Percentiles rank a stretch among this genome's conserved stretches.
Conservation (phyloP, 2,329 filamentous ascomycete species). For the Pseudodiploospora longispora region DNA sequence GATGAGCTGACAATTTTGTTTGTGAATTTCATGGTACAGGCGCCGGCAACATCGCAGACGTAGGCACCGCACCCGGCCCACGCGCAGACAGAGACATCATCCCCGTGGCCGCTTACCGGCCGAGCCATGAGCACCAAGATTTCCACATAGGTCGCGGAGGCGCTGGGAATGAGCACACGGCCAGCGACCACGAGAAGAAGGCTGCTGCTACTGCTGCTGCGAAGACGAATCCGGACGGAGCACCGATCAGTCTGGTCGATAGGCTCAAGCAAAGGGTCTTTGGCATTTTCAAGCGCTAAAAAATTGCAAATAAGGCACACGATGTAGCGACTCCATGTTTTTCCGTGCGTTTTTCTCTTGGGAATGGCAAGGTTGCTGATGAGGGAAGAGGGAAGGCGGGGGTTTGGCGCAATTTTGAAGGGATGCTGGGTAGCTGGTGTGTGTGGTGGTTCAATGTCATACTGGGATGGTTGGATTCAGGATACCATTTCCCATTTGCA, state of each 20-base stretch:
- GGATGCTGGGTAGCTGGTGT: too few relatives aligned
- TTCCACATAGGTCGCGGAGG: constrained; percentile 54
- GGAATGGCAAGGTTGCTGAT: too few relatives aligned
- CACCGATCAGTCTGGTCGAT: constrained; percentile 41
- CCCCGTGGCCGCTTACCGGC: constrained; percentile 43
- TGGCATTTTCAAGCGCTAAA: constrained; percentile 38
- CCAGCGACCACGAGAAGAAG: constrained; percentile 21
- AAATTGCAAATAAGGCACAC: too few relatives aligned
- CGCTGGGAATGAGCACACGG: constrained; percentile 46
- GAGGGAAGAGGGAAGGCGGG: too few relatives aligned
- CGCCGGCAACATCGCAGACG: constrained; percentile 50
- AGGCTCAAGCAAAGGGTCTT: constrained; percentile 51
- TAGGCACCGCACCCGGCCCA: constrained; percentile 26
- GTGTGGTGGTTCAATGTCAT: too few relatives aligned
- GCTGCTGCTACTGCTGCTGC: constrained; percentile 13
- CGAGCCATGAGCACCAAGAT: constrained; percentile 38
- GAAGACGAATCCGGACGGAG: constrained; percentile 16
- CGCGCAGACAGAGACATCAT: constrained; percentile 46
- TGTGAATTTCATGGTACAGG: constrained; percentile 27
- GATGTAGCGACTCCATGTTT: too few relatives aligned
- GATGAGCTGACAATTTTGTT: too few relatives aligned
- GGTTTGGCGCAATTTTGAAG: too few relatives aligned
- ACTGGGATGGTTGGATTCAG: too few relatives aligned
- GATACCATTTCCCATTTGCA: too few relatives aligned
- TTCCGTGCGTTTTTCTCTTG: too few relatives aligned